Conservation (phyloP, 192 early-diverging fungal genomes). For the Coemansia sp. region DNA sequence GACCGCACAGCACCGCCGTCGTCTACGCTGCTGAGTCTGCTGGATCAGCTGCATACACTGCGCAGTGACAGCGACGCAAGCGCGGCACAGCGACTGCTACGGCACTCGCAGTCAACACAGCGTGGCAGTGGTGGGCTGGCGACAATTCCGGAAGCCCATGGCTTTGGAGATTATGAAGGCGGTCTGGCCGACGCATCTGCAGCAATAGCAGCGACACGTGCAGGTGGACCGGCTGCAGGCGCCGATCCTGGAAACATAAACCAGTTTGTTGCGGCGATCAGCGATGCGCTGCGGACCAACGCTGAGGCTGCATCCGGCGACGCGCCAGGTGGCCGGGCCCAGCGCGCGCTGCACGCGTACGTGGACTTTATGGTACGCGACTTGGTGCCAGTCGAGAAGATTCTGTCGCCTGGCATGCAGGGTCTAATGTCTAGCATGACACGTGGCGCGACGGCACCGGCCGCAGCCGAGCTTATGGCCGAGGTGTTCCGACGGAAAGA, state of each 20-base stretch:
- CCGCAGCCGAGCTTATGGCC: constrained; percentile 21
- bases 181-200: background rate
- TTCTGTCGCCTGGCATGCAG: constrained; percentile 47
- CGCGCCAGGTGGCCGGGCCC: constrained; percentile 3
- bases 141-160: constrained; percentile 13
- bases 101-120: background rate
- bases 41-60: constrained; percentile 20
- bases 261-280: constrained; percentile 39
- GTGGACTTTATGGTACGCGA: constrained; percentile 49
- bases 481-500: constrained; percentile 31
- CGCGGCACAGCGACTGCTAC: background rate
- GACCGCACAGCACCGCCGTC: constrained; percentile 9
- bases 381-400: constrained; percentile 31
- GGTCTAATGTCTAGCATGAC: constrained; percentile 32
- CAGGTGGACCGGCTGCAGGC: background rate
- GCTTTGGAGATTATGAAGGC: background rate
- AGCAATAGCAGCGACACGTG: background rate
- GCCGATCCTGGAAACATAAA: constrained; percentile 23
- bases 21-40: constrained; percentile 17
- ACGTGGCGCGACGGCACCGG: constrained; percentile 18
- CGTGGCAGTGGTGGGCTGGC: constrained; percentile 5
- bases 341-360: constrained; percentile 32
- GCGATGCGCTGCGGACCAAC: constrained; percentile 34
- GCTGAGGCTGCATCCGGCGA: constrained; percentile 1
- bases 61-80: constrained; percentile 3